phyloP scores from a whole-genome alignment of 208 protist genomes.

The Wallacemonas sp. region DNA sequence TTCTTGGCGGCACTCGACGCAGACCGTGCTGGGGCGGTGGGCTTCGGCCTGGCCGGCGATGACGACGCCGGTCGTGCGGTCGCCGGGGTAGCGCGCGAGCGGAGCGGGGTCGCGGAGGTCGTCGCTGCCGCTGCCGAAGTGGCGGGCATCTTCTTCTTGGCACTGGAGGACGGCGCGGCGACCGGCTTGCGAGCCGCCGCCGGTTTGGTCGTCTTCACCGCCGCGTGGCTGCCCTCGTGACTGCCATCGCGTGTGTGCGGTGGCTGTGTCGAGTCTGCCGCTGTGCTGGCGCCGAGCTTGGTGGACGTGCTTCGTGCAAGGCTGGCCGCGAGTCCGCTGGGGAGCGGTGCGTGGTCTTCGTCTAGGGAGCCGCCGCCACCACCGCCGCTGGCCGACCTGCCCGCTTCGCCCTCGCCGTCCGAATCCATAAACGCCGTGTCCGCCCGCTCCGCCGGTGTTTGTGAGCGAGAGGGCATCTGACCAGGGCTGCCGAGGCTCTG shows the following conservation, averaged over 20 bases:
- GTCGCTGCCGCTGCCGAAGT: no score
- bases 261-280: conserved; percentile 1
- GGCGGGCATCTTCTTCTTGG: not conserved
- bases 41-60: no score
- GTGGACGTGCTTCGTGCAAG: not conserved
- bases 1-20: no score
- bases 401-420: not conserved
- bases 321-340: not conserved
- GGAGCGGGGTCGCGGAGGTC: no score
- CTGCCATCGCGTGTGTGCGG: conserved; percentile 13
- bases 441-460: conserved; percentile 3
- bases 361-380: not conserved
- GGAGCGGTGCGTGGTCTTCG: no score
- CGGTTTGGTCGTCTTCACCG: not conserved
- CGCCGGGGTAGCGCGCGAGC: no score
- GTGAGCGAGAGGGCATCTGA: conserved; percentile 5
- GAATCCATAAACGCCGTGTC: not conserved
- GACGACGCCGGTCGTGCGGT: no score
- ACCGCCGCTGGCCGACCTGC: not conserved
- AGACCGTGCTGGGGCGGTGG: no score
- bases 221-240: not conserved
- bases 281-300: not conserved
- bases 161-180: not conserved
- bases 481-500: no score
- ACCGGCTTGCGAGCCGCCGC: not conserved